Evolutionary conservation across 768 basidiomycete species (phyloP), one percentile per base, ranked within the genome.

Genomic region (Strobilomyces echinocephalus): DNA sequence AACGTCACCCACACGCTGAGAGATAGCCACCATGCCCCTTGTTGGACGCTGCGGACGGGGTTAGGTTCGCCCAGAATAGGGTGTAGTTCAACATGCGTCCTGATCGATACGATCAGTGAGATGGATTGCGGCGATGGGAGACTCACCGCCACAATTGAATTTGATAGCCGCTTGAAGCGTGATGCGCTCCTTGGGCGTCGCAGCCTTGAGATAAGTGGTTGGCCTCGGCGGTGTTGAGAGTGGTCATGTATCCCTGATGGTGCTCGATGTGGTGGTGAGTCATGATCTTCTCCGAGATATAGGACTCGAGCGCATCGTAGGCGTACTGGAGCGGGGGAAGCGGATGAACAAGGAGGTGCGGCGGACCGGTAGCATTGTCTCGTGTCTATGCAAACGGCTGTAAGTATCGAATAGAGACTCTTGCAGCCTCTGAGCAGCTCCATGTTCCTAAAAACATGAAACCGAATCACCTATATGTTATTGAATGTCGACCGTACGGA

Each of bases 1-100:
- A 91, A 60, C 53, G 77, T 75, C 50, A 90, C 91, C 61, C 85
- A 97, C 34, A 76, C 67, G 20, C 74, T 89, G 65, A 72, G 63
- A 88, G 74, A 8, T 65, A 66, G 46, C 86, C 87, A 14, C 88
- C 88, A 36, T 60, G 66, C 24, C 85, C 85, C 65, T 81, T 82
- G 60, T 74, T 69, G 60, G 76, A 75, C 16, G 65, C 60, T 5
- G 74, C 68, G 26, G 81, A 63, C 2, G 90, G 89, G 3, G 91
- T 85, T 51, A 97, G 79, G 78, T 94, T 95, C 75, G 82, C 87
- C 95, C 95, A 97, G 81, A 97, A 97, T 54, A 95, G 83, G 49
- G 92, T 88, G 76, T 93, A 91, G 75, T 94, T 94, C 79, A n/a
- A n/a, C n/a, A 94, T 89, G 74, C 91, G 93, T 10, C 88, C 86